A percentile compares a stretch with the other conserved stretches of the same genome.
phyloP scores from a whole-genome alignment of 169 alveolate genomes.

The Haemoproteus tartakovskyi region DNA sequence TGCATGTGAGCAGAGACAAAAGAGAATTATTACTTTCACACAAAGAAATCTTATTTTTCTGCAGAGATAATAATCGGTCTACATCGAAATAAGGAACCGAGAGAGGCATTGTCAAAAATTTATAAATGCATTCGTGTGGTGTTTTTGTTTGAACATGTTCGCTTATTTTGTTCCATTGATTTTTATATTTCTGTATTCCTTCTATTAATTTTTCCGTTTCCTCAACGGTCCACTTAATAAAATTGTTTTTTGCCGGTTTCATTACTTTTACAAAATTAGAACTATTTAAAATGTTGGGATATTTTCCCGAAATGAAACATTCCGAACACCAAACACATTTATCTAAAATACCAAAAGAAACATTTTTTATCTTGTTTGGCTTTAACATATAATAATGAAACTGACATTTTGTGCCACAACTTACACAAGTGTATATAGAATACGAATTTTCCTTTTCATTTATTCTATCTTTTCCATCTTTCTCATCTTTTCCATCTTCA shows the following conservation, averaged over 20 bases:
- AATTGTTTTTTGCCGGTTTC: slow-evolving; percentile 9
- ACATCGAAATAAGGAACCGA: slow-evolving; percentile 46
- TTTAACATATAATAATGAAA: slow-evolving; percentile 24
- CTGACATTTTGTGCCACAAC: slow-evolving; percentile 23
- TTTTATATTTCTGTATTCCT: slow-evolving; percentile 14
- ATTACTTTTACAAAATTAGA: slow-evolving; percentile 48
- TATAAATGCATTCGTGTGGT: slow-evolving; percentile 47
- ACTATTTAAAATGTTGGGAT: slow-evolving; percentile 37
- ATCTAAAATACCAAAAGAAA: slow-evolving; percentile 42
- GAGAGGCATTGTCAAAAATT: slow-evolving; percentile 50
- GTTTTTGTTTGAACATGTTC: slow-evolving; percentile 15
- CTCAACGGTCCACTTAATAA: too few relatives aligned
- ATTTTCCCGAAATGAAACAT: slow-evolving; percentile 19
- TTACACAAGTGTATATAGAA: slow-evolving; percentile 17
- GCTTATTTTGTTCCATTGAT: slow-evolving; percentile 54
- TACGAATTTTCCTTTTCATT: too few relatives aligned
- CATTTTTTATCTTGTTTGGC: slow-evolving; percentile 35
- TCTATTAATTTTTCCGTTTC: slow-evolving; percentile 19
- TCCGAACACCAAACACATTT: slow-evolving; percentile 46
- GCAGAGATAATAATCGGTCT: too few relatives aligned
- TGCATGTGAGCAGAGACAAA: slow-evolving; percentile 32
- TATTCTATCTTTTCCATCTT: too few relatives aligned
- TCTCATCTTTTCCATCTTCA: too few relatives aligned
- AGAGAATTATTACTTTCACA: slow-evolving; percentile 48
- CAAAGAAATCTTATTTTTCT: too few relatives aligned